These are phyloP conservation scores for Aspergillus phoenicis DNA, from an alignment of 2,329 filamentous ascomycete species.

Conservation along the genomic window DNA sequence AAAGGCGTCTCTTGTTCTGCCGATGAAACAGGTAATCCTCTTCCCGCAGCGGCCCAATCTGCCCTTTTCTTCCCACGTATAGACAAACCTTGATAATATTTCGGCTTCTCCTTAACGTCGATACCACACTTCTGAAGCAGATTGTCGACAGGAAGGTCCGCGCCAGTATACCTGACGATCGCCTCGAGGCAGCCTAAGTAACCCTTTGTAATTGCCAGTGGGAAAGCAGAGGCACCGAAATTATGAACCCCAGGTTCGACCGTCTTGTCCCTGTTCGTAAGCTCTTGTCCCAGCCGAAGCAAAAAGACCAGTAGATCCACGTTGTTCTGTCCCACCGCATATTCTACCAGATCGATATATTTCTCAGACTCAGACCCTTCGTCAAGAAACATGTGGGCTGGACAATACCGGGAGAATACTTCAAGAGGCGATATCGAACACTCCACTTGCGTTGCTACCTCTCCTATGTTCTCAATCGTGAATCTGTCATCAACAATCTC, in stretches of 20 bases:
- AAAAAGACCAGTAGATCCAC: conserved; percentile 57
- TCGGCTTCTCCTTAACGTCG: conserved; percentile 64
- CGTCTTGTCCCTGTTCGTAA: conserved; percentile 16
- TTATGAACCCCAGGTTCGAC: conserved; percentile 10
- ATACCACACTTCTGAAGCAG: conserved; percentile 68
- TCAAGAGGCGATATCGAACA: conserved; percentile 60
- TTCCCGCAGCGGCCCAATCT: conserved; percentile 72
- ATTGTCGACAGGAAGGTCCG: conserved; percentile 68
- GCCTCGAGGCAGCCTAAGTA: conserved; percentile 46
- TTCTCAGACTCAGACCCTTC: neutral
- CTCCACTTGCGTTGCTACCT: conserved; percentile 69
- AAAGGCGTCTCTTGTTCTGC: conserved; percentile 28
- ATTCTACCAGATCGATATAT: conserved; percentile 37
- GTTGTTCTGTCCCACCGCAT: conserved; percentile 59
- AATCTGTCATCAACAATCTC: conserved; percentile 67
- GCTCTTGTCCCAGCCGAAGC: conserved; percentile 52
- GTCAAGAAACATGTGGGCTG: conserved; percentile 30
- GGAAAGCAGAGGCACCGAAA: conserved; percentile 35
- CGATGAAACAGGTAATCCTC: conserved; percentile 24
- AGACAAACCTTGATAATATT: conserved; percentile 74
- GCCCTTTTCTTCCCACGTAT: conserved; percentile 73
- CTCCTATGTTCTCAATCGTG: conserved; percentile 75
- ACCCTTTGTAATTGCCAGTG: conserved; percentile 48
- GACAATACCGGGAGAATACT: conserved; percentile 51
- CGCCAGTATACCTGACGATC: conserved; percentile 67